Evolutionary conservation across 2,329 filamentous ascomycete species (phyloP).

Genomic region (Dothideomycetes sp.): DNA sequence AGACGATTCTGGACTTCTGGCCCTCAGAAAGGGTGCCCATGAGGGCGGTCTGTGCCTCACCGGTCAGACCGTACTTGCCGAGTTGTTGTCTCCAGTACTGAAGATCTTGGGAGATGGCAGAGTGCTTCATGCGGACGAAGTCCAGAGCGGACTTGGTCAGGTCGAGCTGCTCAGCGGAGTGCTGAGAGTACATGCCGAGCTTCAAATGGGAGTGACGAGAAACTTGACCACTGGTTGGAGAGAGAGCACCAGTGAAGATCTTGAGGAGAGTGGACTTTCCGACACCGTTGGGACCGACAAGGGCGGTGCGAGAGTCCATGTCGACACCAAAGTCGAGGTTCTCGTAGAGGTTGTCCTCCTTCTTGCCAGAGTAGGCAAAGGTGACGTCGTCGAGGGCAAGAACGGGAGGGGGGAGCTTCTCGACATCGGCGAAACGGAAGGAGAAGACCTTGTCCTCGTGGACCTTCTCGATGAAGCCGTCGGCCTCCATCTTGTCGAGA

Average conservation of each 20-base stretch:
- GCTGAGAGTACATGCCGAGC: conserved; percentile 95
- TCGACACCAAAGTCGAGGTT: conserved; percentile 97
- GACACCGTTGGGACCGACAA: conserved; percentile 97
- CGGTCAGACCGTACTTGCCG: conserved; percentile 83
- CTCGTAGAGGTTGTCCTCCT: conserved; percentile 88
- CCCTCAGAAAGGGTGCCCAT: conserved; percentile 98
- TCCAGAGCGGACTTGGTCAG: conserved; percentile 95
- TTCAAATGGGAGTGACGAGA: conserved; percentile 96
- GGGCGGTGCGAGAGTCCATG: conserved; percentile 95
- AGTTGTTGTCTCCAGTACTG: conserved; percentile 99
- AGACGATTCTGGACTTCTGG: conserved; percentile 96
- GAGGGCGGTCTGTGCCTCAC: conserved; percentile 87
- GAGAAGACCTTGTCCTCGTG: conserved; percentile 78
- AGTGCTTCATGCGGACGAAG: conserved; percentile 94
- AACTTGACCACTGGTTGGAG: conserved; percentile 69
- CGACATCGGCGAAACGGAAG: conserved; percentile 96
- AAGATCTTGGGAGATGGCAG: conserved; percentile 83
- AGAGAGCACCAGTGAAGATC: conserved; percentile 93
- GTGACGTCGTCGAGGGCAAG: conserved; percentile 94
- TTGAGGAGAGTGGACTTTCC: conserved; percentile 94
- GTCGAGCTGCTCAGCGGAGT: conserved; percentile 96
- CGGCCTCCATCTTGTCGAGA: conserved; percentile 99
- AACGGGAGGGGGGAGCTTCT: conserved; percentile 97
- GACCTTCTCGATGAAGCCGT: conserved; percentile 94
- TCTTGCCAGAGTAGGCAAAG: conserved; percentile 90